Base-by-base conservation (phyloP, 768 basidiomycete species). In the Phylloporus sp. region DNA sequence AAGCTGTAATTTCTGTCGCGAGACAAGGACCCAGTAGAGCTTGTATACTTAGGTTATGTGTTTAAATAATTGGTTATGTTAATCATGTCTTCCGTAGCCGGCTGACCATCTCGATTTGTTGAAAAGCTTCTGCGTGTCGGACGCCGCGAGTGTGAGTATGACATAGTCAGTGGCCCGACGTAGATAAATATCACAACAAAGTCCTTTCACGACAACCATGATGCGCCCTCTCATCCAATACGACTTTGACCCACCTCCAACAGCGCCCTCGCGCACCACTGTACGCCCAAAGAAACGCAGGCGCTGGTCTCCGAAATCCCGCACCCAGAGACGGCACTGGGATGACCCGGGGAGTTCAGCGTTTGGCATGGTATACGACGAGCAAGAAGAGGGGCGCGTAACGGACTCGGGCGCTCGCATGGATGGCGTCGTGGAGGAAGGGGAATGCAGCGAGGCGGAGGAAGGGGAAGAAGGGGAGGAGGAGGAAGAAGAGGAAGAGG, bases 241-340 rank as follows among this genome's bases (percentile, higher is more conserved):
- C 40, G 65, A 64, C 49, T 44, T 63, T 23, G 62, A 58, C 24
- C 58, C 51, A 39, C 40, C 51, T 18, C 24, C 44, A 9, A 1
- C 15, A 4, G 18, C 4, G 23, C 39, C 43, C 15, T n/a, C 44
- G n/a, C 14, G 24, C 29, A 7, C 13, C 35, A 9, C 3, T 2
- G n/a, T 13, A 33, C 18, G 18, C 31, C 2, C 69, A 13, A 86
- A 84, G 69, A 85, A 78, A 62, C 76, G 78, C 42, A 67, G 70
- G 57, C 54, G 58, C 48, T 45, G 58, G 17, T 47, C 61, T 42
- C 56, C 50, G 37, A 9, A 41, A 27, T 13, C 5, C 41, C 20
- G 18, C 4, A 5, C 55, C 52, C 33, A 27, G 17, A 57, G 42
- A 43, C 72, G 73, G 48, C 76, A 79, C 52, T 70, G 74, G 68